Conservation (phyloP, 2,329 filamentous ascomycete genomes). For the Colletotrichum endophyticum region DNA sequence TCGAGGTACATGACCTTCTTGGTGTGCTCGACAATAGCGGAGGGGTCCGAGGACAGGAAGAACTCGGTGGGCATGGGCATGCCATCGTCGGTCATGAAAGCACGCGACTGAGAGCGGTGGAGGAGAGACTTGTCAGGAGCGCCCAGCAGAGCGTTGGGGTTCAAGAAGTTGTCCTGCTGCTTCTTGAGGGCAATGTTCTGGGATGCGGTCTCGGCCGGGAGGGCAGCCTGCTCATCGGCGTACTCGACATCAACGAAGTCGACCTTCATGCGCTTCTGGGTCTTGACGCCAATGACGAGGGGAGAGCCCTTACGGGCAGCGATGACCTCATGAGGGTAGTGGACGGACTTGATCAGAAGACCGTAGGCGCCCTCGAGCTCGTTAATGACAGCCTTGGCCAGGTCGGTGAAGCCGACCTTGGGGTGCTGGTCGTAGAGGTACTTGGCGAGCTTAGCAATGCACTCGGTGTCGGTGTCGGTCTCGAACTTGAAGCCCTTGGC, state of each 20-base stretch:
- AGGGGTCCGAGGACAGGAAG: slow-evolving; percentile 98
- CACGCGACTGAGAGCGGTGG: slow-evolving; percentile 96
- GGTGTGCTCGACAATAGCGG: slow-evolving; percentile 98
- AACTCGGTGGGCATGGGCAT: slow-evolving; percentile 98
- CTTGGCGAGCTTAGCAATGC: slow-evolving; percentile 98
- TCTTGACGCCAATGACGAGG: slow-evolving; percentile 95
- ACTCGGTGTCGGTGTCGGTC: slow-evolving; percentile 99
- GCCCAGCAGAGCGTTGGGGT: slow-evolving; percentile 74
- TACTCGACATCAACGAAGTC: slow-evolving; percentile 99
- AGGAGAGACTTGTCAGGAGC: slow-evolving; percentile 97
- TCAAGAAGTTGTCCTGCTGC: slow-evolving; percentile 70
- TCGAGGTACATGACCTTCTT: slow-evolving; percentile 99
- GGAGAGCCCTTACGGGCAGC: slow-evolving; percentile 98
- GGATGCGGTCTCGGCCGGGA: slow-evolving; percentile 91
- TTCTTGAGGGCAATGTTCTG: slow-evolving; percentile 98
- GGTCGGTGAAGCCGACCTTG: slow-evolving; percentile 91
- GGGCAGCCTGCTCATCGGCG: slow-evolving; percentile 80
- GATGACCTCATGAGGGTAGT: slow-evolving; percentile 98
- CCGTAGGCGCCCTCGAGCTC: slow-evolving; percentile 98
- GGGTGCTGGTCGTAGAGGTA: slow-evolving; percentile 97
- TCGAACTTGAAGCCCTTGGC: slow-evolving; percentile 98
- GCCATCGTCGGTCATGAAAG: slow-evolving; percentile 98
- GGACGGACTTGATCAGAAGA: slow-evolving; percentile 95
- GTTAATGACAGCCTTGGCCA: slow-evolving; percentile 97
- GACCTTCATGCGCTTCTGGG: slow-evolving; percentile 99